phyloP scores from a whole-genome alignment of 2,329 filamentous ascomycete species.

The Fusarium incarnatum region DNA sequence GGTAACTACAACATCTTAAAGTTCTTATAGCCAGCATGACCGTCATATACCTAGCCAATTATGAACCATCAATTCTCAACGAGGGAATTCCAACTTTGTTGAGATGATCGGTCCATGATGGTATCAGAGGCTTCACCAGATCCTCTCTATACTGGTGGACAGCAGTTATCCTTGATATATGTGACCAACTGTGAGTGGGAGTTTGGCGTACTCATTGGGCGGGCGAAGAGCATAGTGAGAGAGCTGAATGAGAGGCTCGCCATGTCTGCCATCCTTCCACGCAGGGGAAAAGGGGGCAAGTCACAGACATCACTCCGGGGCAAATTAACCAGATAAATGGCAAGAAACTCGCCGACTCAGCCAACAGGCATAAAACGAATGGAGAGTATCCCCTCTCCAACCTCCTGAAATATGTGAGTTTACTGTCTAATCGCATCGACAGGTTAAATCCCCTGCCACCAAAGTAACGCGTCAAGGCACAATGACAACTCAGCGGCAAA shows the following conservation, averaged over 20 bases:
- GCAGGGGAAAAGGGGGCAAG: neutral
- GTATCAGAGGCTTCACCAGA: no score
- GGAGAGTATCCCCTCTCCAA: neutral
- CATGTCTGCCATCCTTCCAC: neutral
- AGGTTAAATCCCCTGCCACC: neutral
- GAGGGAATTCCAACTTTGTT: no score
- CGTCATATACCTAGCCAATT: no score
- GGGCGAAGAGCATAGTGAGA: neutral
- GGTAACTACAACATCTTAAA: no score
- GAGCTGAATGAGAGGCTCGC: neutral
- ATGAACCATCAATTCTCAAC: no score
- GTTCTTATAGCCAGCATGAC: no score
- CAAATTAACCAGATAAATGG: neutral
- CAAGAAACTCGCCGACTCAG: fast-evolving
- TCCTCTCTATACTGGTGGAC: no score
- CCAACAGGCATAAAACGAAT: neutral
- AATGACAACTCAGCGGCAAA: neutral
- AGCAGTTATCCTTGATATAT: no score
- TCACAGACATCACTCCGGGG: neutral
- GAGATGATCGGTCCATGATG: no score
- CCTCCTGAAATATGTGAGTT: neutral
- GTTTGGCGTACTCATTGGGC: no score
- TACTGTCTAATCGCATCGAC: fast-evolving
- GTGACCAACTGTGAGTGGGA: no score
- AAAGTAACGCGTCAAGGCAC: neutral